Evolutionary conservation across 2,329 filamentous ascomycete species (phyloP).

Genomic region (Colletotrichum tanaceti): DNA sequence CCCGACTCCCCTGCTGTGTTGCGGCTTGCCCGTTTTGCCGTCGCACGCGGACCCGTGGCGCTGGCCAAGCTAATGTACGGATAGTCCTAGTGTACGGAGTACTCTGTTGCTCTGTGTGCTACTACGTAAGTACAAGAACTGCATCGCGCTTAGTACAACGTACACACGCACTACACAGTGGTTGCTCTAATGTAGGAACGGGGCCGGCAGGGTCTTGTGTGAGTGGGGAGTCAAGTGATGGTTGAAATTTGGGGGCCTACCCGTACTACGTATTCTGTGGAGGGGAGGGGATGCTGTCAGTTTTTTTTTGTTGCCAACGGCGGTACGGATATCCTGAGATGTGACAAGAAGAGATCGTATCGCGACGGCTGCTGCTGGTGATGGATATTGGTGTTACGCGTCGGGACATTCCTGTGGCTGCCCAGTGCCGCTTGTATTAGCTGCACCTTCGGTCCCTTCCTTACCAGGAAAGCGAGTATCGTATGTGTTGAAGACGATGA

Average conservation of each 20-base stretch:
- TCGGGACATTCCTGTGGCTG: constrained; percentile 12
- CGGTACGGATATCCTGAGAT: constrained; percentile 36
- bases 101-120: too few species aligned
- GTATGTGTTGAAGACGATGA: background rate
- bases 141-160: constrained; percentile 7
- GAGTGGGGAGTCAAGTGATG: constrained; percentile 26
- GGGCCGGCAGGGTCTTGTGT: constrained; percentile 29
- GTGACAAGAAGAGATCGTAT: constrained; percentile 26
- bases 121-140: background rate
- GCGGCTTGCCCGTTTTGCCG: background rate
- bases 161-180: constrained; percentile 7
- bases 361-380: constrained; percentile 2
- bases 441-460: background rate
- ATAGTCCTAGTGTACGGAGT: background rate
- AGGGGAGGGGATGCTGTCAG: constrained; percentile 30
- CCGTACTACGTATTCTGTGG: too few species aligned
- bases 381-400: background rate
- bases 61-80: constrained; percentile 34
- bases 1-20: background rate
- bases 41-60: constrained; percentile 32
- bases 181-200: constrained; percentile 39
- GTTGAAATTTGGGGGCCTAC: constrained; percentile 29
- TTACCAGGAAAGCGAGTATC: background rate
- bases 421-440: constrained; percentile 17
- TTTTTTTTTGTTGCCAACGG: constrained; percentile 27